phyloP scores from a whole-genome alignment of 345 rosid species.

The Eucalyptus tenuipes region DNA sequence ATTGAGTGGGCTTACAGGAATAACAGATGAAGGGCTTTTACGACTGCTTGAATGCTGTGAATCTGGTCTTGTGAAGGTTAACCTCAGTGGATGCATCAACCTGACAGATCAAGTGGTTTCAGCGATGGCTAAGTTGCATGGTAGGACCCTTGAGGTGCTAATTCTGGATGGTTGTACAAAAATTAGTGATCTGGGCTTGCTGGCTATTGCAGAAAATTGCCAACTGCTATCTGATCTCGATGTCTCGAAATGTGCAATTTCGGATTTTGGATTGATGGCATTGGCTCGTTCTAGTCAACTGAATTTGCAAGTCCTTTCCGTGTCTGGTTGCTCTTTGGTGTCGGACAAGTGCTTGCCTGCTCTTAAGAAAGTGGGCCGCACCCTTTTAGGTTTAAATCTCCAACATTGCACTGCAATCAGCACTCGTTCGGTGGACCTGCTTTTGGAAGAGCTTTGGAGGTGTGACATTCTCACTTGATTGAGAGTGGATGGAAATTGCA shows the following conservation, averaged over 20 bases:
- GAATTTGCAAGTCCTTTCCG: slow-evolving; percentile 60
- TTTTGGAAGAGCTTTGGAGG: slow-evolving; percentile 61
- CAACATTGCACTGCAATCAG: slow-evolving; percentile 66
- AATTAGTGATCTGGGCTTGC: slow-evolving; percentile 23
- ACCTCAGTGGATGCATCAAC: slow-evolving; percentile 23
- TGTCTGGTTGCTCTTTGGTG: slow-evolving; percentile 57
- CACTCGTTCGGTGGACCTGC: slow-evolving; percentile 32
- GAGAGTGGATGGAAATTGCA: neutral
- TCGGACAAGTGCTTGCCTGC: slow-evolving; percentile 55
- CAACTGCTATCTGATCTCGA: slow-evolving; percentile 26
- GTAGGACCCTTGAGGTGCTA: slow-evolving; percentile 18
- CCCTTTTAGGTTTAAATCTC: slow-evolving; percentile 67
- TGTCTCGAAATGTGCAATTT: slow-evolving; percentile 20
- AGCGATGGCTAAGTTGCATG: slow-evolving; percentile 17
- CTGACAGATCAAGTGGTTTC: slow-evolving; percentile 20
- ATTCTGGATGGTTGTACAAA: slow-evolving; percentile 26
- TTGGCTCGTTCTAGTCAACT: slow-evolving; percentile 32
- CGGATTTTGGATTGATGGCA: slow-evolving; percentile 15
- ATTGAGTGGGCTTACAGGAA: slow-evolving; percentile 48
- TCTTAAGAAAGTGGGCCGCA: slow-evolving; percentile 43
- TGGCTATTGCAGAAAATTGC: slow-evolving; percentile 19
- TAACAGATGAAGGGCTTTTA: slow-evolving; percentile 73
- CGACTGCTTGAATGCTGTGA: slow-evolving; percentile 31
- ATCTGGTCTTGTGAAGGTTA: slow-evolving; percentile 28
- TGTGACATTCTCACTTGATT: slow-evolving; percentile 75